phyloP scores from a whole-genome alignment of 768 basidiomycete genomes.

The Mycena kentingensis region DNA sequence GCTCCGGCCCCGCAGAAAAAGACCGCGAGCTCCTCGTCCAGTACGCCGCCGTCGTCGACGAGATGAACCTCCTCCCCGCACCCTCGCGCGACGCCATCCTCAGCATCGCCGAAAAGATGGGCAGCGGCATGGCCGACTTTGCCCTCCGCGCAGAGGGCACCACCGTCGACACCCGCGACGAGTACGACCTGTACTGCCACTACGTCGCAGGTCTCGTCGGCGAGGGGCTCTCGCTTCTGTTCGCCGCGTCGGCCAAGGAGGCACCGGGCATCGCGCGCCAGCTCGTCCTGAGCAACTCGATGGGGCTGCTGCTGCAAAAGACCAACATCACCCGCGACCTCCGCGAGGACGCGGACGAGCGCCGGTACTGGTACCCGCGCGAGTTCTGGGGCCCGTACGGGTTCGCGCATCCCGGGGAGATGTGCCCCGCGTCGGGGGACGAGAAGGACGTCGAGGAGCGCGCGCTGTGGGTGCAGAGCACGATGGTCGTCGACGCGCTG shows the following conservation, averaged over 20 bases:
- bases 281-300: conserved; percentile 87
- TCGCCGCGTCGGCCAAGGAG: conserved; percentile 85
- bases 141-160: conserved; percentile 66
- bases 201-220: conserved; percentile 98
- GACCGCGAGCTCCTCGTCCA: conserved; percentile 84
- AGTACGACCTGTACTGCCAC: conserved; percentile 98
- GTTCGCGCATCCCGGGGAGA: conserved; percentile 70
- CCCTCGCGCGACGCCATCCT: conserved; percentile 77
- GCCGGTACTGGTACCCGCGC: conserved; percentile 90
- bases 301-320: conserved; percentile 96
- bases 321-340: conserved; percentile 97
- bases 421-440: conserved; percentile 45
- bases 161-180: conserved; percentile 76
- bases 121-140: conserved; percentile 86
- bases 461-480: conserved; percentile 81
- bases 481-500: conserved; percentile 87
- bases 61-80: conserved; percentile 68
- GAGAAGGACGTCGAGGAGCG: conserved; percentile 51
- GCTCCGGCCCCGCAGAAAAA: conserved; percentile 82
- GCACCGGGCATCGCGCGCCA: conserved; percentile 70
- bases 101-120: conserved; percentile 86
- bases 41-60: conserved; percentile 81
- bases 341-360: conserved; percentile 85
- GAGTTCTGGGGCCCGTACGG: conserved; percentile 86
- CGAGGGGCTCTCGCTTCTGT: conserved; percentile 89